Conservation (phyloP, 345 rosid genomes). For the Noccaea caerulescens region DNA sequence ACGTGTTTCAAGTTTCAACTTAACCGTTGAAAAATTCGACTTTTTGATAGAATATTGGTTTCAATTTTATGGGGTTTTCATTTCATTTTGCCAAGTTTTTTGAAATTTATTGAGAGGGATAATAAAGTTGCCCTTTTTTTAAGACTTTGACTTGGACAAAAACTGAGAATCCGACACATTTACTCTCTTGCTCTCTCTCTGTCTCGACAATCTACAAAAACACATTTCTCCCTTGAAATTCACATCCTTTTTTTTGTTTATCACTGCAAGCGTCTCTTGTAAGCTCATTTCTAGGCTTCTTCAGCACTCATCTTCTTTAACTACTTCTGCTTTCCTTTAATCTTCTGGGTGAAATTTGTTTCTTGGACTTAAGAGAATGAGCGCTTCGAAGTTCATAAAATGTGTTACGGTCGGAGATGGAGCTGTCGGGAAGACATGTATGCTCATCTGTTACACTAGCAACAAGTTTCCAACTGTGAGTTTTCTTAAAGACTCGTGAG, state of each 20-base stretch:
- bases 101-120: constrained; percentile 58
- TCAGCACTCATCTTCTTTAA: constrained; percentile 29
- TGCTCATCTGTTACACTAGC: constrained; percentile 98
- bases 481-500: not conserved
- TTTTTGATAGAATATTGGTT: constrained; percentile 13
- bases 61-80: not conserved
- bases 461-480: constrained; percentile 98
- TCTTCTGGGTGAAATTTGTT: constrained; percentile 19
- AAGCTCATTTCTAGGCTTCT: constrained; percentile 31
- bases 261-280: constrained; percentile 34
- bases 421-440: constrained; percentile 99
- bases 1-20: constrained; percentile 27
- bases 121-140: constrained; percentile 47
- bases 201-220: constrained; percentile 33
- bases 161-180: constrained; percentile 38
- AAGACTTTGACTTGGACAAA: constrained; percentile 47
- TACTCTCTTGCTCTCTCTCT: constrained; percentile 24
- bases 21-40: constrained; percentile 31
- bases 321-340: constrained; percentile 5
- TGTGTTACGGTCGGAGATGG: constrained; percentile 99
- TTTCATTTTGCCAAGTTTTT: constrained; percentile 41
- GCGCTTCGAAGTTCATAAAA: constrained; percentile 95
- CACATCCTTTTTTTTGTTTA: constrained; percentile 21
- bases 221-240: constrained; percentile 34
- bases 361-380: constrained; percentile 54